Percentiles rank a stretch among this genome's conserved stretches.
These are phyloP conservation scores for Venturia asperata DNA, from an alignment of 2,329 filamentous ascomycete species.

Conservation along the genomic window DNA sequence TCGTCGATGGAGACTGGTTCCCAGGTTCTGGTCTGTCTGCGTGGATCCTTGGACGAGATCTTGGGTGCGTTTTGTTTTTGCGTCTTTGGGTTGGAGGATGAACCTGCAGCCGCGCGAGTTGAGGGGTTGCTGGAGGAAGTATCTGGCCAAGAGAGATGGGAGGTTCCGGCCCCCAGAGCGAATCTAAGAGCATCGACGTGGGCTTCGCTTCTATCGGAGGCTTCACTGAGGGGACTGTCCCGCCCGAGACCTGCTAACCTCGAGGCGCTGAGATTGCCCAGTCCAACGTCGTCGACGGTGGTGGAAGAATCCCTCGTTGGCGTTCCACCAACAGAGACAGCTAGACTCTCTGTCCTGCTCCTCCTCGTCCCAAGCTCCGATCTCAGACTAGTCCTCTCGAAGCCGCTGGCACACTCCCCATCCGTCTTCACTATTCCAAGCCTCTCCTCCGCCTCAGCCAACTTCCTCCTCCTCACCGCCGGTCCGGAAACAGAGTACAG, in stretches of 20 bases:
- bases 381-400: neutral
- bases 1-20: neutral
- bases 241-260: neutral
- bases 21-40: neutral
- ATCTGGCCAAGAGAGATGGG: neutral
- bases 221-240: constrained; percentile 4
- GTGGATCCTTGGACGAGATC: neutral
- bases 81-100: neutral
- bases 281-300: neutral
- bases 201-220: neutral
- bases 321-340: neutral
- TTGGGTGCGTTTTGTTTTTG: neutral
- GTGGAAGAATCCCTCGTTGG: neutral
- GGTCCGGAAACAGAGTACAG: neutral
- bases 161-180: neutral
- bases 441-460: neutral
- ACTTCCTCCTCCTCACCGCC: constrained; percentile 2
- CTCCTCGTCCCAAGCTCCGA: neutral
- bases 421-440: neutral
- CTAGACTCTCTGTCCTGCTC: neutral
- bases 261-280: neutral
- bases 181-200: neutral
- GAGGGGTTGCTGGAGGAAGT: neutral
- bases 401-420: neutral
- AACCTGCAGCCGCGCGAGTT: too few species aligned